Evolutionary conservation across 192 early-diverging fungal species (phyloP).

Genomic region (Backusella luteola): DNA sequence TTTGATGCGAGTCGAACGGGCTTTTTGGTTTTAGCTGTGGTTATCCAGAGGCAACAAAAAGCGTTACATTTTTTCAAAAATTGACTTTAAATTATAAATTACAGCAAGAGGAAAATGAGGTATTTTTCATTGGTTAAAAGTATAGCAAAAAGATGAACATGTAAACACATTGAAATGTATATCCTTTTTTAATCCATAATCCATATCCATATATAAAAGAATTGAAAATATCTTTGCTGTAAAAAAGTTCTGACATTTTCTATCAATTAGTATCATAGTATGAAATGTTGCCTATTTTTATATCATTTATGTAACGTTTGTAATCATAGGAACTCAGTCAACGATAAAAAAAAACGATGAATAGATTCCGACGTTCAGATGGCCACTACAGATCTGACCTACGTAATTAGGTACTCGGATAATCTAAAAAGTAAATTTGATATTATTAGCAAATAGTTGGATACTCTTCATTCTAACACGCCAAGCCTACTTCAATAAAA

Average conservation of each 20-base stretch:
- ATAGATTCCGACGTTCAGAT: not conserved
- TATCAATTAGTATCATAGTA: not conserved
- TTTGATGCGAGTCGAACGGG: not conserved
- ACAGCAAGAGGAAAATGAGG: not conserved
- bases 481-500: not conserved
- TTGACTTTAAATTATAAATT: not conserved
- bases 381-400: not conserved
- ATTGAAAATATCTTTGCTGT: no score
- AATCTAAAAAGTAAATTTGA: not conserved
- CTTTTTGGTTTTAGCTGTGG: not conserved
- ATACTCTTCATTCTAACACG: not conserved
- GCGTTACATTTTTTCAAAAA: not conserved
- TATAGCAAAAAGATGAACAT: not conserved
- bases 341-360: not conserved
- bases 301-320: not conserved
- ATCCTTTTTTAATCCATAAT: no score
- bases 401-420: not conserved
- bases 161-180: no score
- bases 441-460: not conserved
- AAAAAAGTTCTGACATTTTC: not conserved
- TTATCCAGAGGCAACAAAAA: not conserved
- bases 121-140: not conserved
- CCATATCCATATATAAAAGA: no score
- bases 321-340: not conserved
- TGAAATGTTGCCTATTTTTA: not conserved